Base-by-base conservation (phyloP, 331 rosid genomes). In the Rosa hybrid region DNA sequence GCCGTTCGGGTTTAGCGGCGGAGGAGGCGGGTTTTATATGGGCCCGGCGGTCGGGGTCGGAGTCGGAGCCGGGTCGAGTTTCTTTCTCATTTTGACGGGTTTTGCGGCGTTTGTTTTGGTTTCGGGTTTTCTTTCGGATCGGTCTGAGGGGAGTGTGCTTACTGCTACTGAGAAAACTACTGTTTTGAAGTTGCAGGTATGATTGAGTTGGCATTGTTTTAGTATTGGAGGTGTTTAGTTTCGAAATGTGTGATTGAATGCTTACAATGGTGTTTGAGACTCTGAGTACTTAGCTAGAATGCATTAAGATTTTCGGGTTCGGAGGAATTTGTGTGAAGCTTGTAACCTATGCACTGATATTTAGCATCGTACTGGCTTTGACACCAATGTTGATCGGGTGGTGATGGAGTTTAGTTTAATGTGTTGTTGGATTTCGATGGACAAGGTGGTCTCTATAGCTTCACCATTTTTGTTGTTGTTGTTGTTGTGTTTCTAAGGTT, bases 21-120 rank as follows among this genome's bases (percentile, higher is more conserved):
- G 93, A 2, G 92, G 90, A 0, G 90, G 94, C 59, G 98, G 98
- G 71, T 39, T 88, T 62, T 95, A 90, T 23, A 77, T 93, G 71
- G 98, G 96, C 0, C 97, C 98, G 1, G 98, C 98, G 0, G 86
- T 93, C 4, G 98, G 97, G 34, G 77, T 94, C 2, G 98, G 98
- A 62, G 90, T 92, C 3, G 98, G 98, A 63, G 95, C 97, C 44
- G 99, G 99, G 8, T 93, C 98, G 25, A 93, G 99, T 64, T 87
- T 91, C 68, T 70, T 93, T 54, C 83, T 95, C 16, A 88, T 95
- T 20, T 68, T 95, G 57, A 82, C 85, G 64, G 98, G 99, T 16
- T 95, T 95, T n/a, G 82, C 88, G 23, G 88, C 94, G 57, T 91
- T 88, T 83, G 73, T 91, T 81, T 76, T 91, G 88, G 95, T 90